A percentile compares a stretch with the other conserved stretches of the same genome.
Conservation (phyloP, 1,284 basidiomycete genomes). For the Rhodotorula glutinis region DNA sequence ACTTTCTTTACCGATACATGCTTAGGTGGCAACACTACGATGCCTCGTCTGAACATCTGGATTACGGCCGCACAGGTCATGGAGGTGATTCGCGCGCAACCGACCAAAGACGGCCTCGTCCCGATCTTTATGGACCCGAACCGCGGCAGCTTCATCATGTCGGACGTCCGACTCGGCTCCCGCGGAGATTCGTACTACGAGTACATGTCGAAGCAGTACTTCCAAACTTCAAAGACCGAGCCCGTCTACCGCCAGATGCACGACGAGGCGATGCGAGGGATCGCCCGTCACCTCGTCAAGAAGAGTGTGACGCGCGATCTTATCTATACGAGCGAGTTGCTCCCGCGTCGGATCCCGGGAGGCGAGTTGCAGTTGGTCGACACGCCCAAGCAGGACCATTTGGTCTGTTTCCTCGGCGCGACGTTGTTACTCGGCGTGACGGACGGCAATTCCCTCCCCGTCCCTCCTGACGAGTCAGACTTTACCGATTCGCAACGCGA, state of each 20-base stretch:
- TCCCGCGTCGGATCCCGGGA: slow-evolving; percentile 45
- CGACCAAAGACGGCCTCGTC: slow-evolving; percentile 66
- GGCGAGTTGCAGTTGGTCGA: slow-evolving; percentile 38
- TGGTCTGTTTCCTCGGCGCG: slow-evolving; percentile 87
- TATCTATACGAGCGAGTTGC: slow-evolving; percentile 77
- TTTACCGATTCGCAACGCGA: slow-evolving; percentile 58
- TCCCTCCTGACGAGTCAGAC: slow-evolving; percentile 57
- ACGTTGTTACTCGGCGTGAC: slow-evolving; percentile 86
- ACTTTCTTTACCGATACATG: no score
- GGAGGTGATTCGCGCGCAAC: slow-evolving; percentile 63
- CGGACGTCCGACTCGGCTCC: slow-evolving; percentile 82
- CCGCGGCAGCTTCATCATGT: slow-evolving; percentile 47
- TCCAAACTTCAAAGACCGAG: slow-evolving; percentile 69
- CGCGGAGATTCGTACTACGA: slow-evolving; percentile 93
- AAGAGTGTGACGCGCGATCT: slow-evolving; percentile 57
- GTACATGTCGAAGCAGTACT: slow-evolving; percentile 45
- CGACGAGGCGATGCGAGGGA: slow-evolving; percentile 72
- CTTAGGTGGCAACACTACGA: no score
- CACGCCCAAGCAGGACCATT: slow-evolving; percentile 71
- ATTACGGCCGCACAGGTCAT: slow-evolving; percentile 59
- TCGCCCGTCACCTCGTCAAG: slow-evolving; percentile 71
- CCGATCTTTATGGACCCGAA: slow-evolving; percentile 68
- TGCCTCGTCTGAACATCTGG: no score
- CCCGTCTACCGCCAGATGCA: slow-evolving; percentile 83
- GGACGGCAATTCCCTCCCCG: slow-evolving; percentile 57